A percentile compares a stretch with the other conserved stretches of the same genome.
These are phyloP conservation scores for Globisporangium irregulare DNA, from an alignment of 352 stramenopile species.

Conservation along the genomic window DNA sequence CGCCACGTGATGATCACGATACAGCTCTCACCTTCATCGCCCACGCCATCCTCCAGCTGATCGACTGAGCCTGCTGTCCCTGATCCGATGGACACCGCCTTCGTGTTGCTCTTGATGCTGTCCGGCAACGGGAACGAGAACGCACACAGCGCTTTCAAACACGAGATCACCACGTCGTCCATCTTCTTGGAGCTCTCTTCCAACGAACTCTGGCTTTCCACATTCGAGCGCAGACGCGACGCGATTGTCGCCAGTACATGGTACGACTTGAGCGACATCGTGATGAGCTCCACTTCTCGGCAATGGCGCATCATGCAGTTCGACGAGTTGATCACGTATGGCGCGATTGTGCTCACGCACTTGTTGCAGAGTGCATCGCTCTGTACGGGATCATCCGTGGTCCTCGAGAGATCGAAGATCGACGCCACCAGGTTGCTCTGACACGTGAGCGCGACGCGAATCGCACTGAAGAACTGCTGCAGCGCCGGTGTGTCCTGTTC, in stretches of 20 bases:
- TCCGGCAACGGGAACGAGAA: slow-evolving; percentile 81
- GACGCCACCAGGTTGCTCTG: slow-evolving; percentile 76
- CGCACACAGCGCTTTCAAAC: slow-evolving; percentile 64
- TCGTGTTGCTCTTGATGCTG: slow-evolving; percentile 47
- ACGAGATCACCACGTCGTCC: slow-evolving; percentile 73
- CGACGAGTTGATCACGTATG: slow-evolving; percentile 68
- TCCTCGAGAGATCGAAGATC: slow-evolving; percentile 69
- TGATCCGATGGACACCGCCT: slow-evolving; percentile 22
- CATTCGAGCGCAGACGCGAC: slow-evolving; percentile 58
- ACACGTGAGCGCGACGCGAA: slow-evolving; percentile 73
- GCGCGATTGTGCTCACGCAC: slow-evolving; percentile 62
- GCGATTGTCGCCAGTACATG: slow-evolving; percentile 77
- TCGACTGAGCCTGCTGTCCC: slow-evolving; percentile 22
- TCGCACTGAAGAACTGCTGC: slow-evolving; percentile 75
- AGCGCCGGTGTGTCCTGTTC: slow-evolving; percentile 75
- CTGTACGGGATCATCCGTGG: slow-evolving; percentile 34
- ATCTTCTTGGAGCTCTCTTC: slow-evolving; percentile 53
- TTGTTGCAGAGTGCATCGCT: slow-evolving; percentile 51
- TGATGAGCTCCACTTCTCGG: slow-evolving; percentile 78
- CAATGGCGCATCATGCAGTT: slow-evolving; percentile 79
- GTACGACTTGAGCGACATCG: slow-evolving; percentile 81
- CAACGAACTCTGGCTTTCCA: slow-evolving; percentile 30
- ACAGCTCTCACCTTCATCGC: slow-evolving; percentile 64
- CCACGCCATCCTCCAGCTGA: slow-evolving; percentile 33
- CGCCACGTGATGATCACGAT: slow-evolving; percentile 72